A percentile compares a stretch with the other conserved stretches of the same genome.
Conservation (phyloP, 1,284 basidiomycete species). For the Termitomyces sp. region DNA sequence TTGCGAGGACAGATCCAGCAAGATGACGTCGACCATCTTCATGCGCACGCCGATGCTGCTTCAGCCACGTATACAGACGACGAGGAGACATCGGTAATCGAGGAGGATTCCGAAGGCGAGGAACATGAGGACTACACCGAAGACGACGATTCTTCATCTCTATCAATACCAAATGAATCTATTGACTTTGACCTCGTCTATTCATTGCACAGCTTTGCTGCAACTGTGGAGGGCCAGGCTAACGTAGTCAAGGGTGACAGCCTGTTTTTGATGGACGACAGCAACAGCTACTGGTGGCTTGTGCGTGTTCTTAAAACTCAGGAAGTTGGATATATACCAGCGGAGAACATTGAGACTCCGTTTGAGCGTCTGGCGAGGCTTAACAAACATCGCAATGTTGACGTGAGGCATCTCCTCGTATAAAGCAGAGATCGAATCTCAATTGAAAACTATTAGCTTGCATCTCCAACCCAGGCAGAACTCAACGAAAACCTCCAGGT, state of each 20-base stretch:
- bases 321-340: constrained; percentile 99
- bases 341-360: constrained; percentile 98
- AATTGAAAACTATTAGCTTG: constrained; percentile 43
- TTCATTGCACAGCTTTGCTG: constrained; percentile 88
- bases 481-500: constrained; percentile 45
- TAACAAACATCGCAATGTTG: constrained; percentile 97
- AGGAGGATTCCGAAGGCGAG: constrained; percentile 71
- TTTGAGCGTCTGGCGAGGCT: constrained; percentile 93
- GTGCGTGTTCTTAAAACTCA: constrained; percentile 95
- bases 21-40: constrained; percentile 52
- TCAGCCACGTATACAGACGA: constrained; percentile 46
- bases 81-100: constrained; percentile 72
- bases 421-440: background rate
- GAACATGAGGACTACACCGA: constrained; percentile 63
- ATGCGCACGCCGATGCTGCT: constrained; percentile 52
- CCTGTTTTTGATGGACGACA: constrained; percentile 91
- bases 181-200: constrained; percentile 91
- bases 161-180: constrained; percentile 85
- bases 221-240: constrained; percentile 94
- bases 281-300: constrained; percentile 98
- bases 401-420: constrained; percentile 49
- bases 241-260: constrained; percentile 96
- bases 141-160: constrained; percentile 73
- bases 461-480: constrained; percentile 69
- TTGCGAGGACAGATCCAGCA: constrained; percentile 59